phyloP scores from a whole-genome alignment of 176 grass and related monocot genomes.

The Zoysia pacifica region DNA sequence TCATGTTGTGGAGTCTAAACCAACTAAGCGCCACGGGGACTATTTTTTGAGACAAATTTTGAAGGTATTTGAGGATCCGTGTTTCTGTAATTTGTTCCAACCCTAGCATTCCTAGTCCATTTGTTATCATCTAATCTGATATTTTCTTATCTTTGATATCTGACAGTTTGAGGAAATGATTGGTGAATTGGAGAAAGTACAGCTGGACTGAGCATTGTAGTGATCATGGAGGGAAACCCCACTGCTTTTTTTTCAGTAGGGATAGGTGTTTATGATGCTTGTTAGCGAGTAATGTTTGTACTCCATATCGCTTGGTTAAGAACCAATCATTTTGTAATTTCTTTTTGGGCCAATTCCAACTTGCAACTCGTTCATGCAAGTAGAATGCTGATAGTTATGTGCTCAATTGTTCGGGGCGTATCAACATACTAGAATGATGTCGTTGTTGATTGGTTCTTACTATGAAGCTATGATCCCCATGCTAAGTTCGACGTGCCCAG shows the following conservation, averaged over 20 bases:
- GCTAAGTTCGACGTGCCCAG: background rate
- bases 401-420: background rate
- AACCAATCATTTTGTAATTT: constrained; percentile 4
- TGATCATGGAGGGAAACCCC: constrained; percentile 11
- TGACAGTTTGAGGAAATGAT: constrained; percentile 94
- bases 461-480: background rate
- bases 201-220: constrained; percentile 62
- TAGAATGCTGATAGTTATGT: background rate
- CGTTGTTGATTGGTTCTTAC: background rate
- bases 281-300: constrained; percentile 26
- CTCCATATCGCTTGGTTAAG: constrained; percentile 6
- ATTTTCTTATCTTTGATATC: constrained; percentile 1
- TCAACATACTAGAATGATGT: background rate
- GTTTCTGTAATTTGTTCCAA: background rate
- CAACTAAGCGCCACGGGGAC: constrained; percentile 72
- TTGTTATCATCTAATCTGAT: background rate
- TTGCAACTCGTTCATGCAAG: background rate
- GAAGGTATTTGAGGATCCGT: constrained; percentile 50
- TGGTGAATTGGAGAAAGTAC: constrained; percentile 77
- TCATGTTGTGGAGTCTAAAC: constrained; percentile 83
- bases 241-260: constrained; percentile 20
- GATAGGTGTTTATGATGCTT: constrained; percentile 21
- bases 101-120: background rate
- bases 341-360: background rate
- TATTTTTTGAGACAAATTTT: constrained; percentile 98